Conservation (phyloP, 2,329 filamentous ascomycete genomes). For the Alternaria ethzedia region DNA sequence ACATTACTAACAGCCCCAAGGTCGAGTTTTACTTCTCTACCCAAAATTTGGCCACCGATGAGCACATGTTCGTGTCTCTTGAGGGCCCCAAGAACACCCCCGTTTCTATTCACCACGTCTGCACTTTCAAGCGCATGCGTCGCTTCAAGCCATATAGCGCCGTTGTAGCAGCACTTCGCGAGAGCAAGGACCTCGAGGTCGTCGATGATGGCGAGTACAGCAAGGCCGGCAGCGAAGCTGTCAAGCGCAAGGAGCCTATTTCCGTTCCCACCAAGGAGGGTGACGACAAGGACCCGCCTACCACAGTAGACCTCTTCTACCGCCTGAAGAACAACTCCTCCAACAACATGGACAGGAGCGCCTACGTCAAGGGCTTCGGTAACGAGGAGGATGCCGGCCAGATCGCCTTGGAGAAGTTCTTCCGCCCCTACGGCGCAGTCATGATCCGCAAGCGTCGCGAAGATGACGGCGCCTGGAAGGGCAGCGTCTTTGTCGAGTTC, state of each 20-base stretch:
- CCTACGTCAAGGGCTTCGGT: constrained; percentile 95
- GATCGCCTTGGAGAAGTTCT: constrained; percentile 93
- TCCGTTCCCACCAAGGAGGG: constrained; percentile 31
- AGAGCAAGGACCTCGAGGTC: constrained; percentile 75
- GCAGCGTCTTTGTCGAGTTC: constrained; percentile 96
- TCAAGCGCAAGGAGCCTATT: constrained; percentile 75
- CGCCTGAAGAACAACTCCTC: constrained; percentile 62
- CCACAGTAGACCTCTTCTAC: constrained; percentile 53
- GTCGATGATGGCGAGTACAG: constrained; percentile 72
- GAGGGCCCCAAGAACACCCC: constrained; percentile 82
- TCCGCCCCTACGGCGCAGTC: constrained; percentile 77
- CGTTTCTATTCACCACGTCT: constrained; percentile 77
- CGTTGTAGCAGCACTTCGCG: constrained; percentile 81
- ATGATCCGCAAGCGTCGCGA: constrained; percentile 86
- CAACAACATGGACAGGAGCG: constrained; percentile 72
- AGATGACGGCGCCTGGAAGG: constrained; percentile 78
- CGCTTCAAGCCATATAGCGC: constrained; percentile 88
- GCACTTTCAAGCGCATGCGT: constrained; percentile 93
- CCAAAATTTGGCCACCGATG: constrained; percentile 86
- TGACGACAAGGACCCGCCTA: constrained; percentile 38
- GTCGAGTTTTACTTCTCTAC: constrained; percentile 97
- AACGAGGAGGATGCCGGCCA: constrained; percentile 83
- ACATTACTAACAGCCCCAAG: constrained; percentile 54
- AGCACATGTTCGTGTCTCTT: constrained; percentile 81
- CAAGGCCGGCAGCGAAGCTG: constrained; percentile 47